Evolutionary conservation across 176 grass and related monocot species (phyloP).

Genomic region (Poa annua): DNA sequence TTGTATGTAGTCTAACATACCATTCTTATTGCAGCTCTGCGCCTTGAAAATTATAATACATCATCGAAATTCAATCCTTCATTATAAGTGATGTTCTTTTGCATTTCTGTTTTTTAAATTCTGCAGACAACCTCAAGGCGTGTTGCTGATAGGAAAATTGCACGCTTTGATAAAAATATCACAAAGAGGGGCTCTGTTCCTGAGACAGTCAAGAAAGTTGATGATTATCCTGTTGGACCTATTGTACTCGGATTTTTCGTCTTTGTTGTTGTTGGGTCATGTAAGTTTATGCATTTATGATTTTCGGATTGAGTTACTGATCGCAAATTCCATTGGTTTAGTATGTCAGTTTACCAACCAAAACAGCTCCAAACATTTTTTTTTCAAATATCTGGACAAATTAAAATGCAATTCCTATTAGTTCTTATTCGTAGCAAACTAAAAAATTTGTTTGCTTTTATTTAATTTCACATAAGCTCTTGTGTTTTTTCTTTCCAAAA

Average conservation of each 20-base stretch:
- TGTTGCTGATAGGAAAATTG: slow-evolving; percentile 67
- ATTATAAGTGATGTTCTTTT: not conserved
- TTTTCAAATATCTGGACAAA: slow-evolving; percentile 6
- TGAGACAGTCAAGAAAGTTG: slow-evolving; percentile 74
- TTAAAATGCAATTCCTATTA: not conserved
- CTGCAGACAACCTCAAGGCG: slow-evolving; percentile 85
- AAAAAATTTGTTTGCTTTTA: slow-evolving; percentile 2
- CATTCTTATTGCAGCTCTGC: not conserved
- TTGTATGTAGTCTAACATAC: not conserved
- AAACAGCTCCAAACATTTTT: not conserved
- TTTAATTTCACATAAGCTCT: not conserved
- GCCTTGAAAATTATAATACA: not conserved
- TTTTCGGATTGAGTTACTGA: slow-evolving; percentile 11
- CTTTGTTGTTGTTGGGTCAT: slow-evolving; percentile 86
- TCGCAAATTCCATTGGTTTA: not conserved
- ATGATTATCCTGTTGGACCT: slow-evolving; percentile 78
- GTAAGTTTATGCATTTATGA: slow-evolving; percentile 56
- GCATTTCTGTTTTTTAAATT: slow-evolving; percentile 25
- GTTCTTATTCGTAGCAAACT: not conserved
- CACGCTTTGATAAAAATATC: slow-evolving; percentile 82
- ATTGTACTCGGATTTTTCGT: slow-evolving; percentile 78
- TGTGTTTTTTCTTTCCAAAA: not conserved
- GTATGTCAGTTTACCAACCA: not conserved
- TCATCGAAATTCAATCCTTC: not conserved
- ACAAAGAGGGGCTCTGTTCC: slow-evolving; percentile 82